Evolutionary conservation across 192 early-diverging fungal species (phyloP).

Genomic region (Backusella liffmaniae): DNA sequence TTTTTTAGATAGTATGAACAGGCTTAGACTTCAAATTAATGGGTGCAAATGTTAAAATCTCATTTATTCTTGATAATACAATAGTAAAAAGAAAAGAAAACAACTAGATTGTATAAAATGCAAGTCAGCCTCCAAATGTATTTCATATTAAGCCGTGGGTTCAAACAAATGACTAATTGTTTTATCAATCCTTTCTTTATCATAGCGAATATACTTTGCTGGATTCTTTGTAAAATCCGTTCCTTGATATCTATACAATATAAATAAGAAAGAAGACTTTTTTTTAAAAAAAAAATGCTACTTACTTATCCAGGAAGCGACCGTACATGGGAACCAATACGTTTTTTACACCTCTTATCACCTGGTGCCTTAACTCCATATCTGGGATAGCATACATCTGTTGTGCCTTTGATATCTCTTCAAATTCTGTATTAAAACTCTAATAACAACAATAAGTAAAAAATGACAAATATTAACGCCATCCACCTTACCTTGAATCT

Average conservation of each 20-base stretch:
- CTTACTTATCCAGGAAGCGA: slow-evolving; percentile 71
- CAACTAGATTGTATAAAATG: no score
- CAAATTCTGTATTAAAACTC: slow-evolving; percentile 84
- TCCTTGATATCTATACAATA: slow-evolving; percentile 46
- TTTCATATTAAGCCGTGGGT: slow-evolving; percentile 22
- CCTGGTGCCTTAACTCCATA: slow-evolving; percentile 61
- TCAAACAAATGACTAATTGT: slow-evolving; percentile 71
- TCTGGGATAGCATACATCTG: slow-evolving; percentile 79
- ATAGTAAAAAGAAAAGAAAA: no score
- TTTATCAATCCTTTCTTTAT: slow-evolving; percentile 60
- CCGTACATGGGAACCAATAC: slow-evolving; percentile 77
- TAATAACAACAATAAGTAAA: slow-evolving; percentile 11
- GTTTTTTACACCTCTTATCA: slow-evolving; percentile 70
- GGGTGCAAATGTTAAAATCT: no score
- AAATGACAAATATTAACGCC: no score
- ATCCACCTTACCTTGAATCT: slow-evolving; percentile 66
- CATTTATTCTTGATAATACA: no score
- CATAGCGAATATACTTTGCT: slow-evolving; percentile 80
- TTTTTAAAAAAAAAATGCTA: slow-evolving; percentile 7
- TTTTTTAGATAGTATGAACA: not conserved
- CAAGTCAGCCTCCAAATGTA: no score
- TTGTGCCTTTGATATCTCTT: slow-evolving; percentile 67
- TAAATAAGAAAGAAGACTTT: not conserved
- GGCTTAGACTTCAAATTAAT: no score
- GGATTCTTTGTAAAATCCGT: slow-evolving; percentile 81